A percentile compares a stretch with the other conserved stretches of the same genome.
Conservation (phyloP, 106 monocot species). For the Alisma plantagoaquatica region DNA sequence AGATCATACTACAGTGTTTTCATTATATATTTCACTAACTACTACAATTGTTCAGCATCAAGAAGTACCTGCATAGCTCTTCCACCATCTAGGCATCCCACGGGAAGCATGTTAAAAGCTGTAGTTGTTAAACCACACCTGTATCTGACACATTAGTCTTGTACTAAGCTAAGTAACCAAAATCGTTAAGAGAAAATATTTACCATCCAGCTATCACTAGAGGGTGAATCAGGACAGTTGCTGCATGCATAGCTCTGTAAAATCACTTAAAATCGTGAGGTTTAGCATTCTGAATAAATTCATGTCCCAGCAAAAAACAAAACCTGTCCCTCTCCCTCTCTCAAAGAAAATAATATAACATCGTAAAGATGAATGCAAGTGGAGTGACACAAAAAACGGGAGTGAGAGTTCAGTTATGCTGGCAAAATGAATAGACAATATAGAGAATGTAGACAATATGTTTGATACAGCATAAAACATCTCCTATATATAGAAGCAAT, state of each 20-base stretch:
- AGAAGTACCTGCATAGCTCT: conserved; percentile 76
- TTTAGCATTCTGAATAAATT: neutral
- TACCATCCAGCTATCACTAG: conserved; percentile 97
- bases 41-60: neutral
- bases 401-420: no score
- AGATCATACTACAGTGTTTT: no score
- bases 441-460: no score
- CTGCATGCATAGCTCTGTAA: conserved; percentile 97
- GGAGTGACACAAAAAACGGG: no score
- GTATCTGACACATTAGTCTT: conserved; percentile 8
- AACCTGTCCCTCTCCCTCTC: no score
- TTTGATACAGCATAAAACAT: no score
- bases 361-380: no score
- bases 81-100: conserved; percentile 98
- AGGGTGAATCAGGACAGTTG: conserved; percentile 86
- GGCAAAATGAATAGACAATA: no score
- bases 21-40: no score
- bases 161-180: conserved; percentile 2
- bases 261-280: neutral
- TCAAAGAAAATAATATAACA: no score
- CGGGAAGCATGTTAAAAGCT: conserved; percentile 99
- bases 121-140: conserved; percentile 98
- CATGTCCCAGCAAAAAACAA: neutral
- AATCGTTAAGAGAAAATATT: conserved; percentile 5
- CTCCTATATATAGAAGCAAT: no score